A percentile compares a stretch with the other conserved stretches of the same genome.
These are phyloP conservation scores for Plasmopara muralis DNA, from an alignment of 352 stramenopile species.

Conservation along the genomic window DNA sequence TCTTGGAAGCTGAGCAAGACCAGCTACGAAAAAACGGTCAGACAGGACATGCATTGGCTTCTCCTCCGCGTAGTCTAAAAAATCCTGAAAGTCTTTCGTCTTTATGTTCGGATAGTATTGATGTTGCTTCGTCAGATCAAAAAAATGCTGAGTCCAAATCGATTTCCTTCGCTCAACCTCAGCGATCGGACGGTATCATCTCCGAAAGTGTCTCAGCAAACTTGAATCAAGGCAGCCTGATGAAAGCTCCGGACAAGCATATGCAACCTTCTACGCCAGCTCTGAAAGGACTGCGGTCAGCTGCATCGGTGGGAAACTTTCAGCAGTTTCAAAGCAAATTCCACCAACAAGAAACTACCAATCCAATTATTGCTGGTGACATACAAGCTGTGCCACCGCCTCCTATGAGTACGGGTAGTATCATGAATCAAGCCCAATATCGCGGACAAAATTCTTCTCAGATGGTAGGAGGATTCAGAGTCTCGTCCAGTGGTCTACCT, in stretches of 20 bases:
- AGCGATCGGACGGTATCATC: conserved; percentile 8
- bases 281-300: conserved; percentile 38
- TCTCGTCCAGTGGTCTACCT: conserved; percentile 6
- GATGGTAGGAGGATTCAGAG: conserved; percentile 12
- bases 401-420: conserved; percentile 14
- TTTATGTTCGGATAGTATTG: conserved; percentile 15
- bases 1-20: conserved; percentile 52
- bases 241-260: conserved; percentile 15
- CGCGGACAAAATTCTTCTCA: conserved; percentile 9
- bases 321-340: conserved; percentile 54
- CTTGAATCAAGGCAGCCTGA: conserved; percentile 16
- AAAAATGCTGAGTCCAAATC: conserved; percentile 33
- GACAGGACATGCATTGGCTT: conserved; percentile 20
- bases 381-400: conserved; percentile 7
- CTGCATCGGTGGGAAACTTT: conserved; percentile 74
- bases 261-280: conserved; percentile 10
- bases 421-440: conserved; percentile 20
- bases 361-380: conserved; percentile 6
- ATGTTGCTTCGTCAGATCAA: conserved; percentile 13
- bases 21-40: conserved; percentile 31
- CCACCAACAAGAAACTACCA: conserved; percentile 11
- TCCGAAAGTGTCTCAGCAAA: conserved; percentile 12
- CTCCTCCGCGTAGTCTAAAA: conserved; percentile 19
- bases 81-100: conserved; percentile 8
- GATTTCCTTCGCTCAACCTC: conserved; percentile 8